Percentiles rank a stretch among this genome's conserved stretches.
Evolutionary conservation across 495 filamentous ascomycete genomes (phyloP).

Genomic region (Penicillium steckii): DNA sequence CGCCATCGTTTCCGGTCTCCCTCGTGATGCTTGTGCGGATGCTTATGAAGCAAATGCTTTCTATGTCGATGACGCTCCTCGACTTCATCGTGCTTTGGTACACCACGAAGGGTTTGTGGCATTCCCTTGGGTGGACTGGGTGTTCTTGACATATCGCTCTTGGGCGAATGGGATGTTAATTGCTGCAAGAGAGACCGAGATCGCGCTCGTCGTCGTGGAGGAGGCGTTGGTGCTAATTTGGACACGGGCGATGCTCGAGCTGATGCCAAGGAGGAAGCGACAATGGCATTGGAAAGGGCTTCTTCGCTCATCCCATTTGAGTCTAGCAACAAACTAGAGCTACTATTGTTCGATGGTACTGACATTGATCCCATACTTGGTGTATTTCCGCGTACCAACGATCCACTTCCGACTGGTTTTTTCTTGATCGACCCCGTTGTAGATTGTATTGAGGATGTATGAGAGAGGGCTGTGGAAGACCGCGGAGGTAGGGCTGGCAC

Average conservation of each 20-base stretch:
- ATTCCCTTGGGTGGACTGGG: slow-evolving; percentile 59
- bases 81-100: slow-evolving; percentile 57
- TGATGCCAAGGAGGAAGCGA: slow-evolving; percentile 81
- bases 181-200: slow-evolving; percentile 41
- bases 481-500: slow-evolving; percentile 31
- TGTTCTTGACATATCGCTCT: slow-evolving; percentile 43
- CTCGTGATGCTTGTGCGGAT: slow-evolving; percentile 84
- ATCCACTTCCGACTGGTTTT: slow-evolving; percentile 10
- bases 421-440: slow-evolving; percentile 10
- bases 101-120: slow-evolving; percentile 72
- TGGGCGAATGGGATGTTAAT: slow-evolving; percentile 24
- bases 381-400: slow-evolving; percentile 19
- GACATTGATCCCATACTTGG: slow-evolving; percentile 31
- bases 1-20: slow-evolving; percentile 84
- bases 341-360: slow-evolving; percentile 28
- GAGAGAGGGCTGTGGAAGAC: neutral
- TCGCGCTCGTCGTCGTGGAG: slow-evolving; percentile 49
- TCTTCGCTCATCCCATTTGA: slow-evolving; percentile 42
- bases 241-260: slow-evolving; percentile 59
- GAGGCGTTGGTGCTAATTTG: slow-evolving; percentile 39
- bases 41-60: slow-evolving; percentile 59
- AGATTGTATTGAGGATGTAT: neutral
- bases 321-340: slow-evolving; percentile 25
- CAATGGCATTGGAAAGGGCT: slow-evolving; percentile 70
- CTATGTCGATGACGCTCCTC: slow-evolving; percentile 44